phyloP scores from a whole-genome alignment of 179 eudicot genomes.

The Gypsophila paniculata region DNA sequence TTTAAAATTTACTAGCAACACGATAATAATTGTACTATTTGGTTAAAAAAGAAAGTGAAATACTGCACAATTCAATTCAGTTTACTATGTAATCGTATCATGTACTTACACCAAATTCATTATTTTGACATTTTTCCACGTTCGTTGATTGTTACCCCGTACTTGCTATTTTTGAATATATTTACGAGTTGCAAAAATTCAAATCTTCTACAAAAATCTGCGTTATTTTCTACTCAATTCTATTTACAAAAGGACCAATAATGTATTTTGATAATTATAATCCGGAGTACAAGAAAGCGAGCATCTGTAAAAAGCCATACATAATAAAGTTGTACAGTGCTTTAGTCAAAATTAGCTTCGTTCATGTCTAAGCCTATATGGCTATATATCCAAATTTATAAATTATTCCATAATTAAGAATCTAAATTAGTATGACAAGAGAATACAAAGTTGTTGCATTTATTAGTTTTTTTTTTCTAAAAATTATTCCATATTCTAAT shows the following conservation, averaged over 20 bases:
- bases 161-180: no score
- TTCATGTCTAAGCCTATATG: slow-evolving; percentile 23
- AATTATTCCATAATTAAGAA: slow-evolving; percentile 14
- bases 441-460: not conserved
- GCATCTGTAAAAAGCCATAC: slow-evolving; percentile 28
- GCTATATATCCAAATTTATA: slow-evolving; percentile 6
- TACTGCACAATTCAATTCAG: no score
- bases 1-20: no score
- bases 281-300: not conserved
- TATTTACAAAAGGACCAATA: not conserved
- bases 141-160: no score
- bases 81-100: no score
- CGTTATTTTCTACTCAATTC: not conserved
- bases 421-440: slow-evolving; percentile 10
- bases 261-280: slow-evolving; percentile 12
- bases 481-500: not conserved
- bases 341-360: slow-evolving; percentile 24
- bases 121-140: no score
- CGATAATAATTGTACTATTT: no score
- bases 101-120: no score
- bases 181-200: no score
- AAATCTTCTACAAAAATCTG: not conserved
- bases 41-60: no score
- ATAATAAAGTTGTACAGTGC: slow-evolving; percentile 14
- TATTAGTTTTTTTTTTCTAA: not conserved